Evolutionary conservation across 768 basidiomycete species (phyloP), one percentile per base, ranked within the genome.

Genomic region (Podaxis pistillaris): DNA sequence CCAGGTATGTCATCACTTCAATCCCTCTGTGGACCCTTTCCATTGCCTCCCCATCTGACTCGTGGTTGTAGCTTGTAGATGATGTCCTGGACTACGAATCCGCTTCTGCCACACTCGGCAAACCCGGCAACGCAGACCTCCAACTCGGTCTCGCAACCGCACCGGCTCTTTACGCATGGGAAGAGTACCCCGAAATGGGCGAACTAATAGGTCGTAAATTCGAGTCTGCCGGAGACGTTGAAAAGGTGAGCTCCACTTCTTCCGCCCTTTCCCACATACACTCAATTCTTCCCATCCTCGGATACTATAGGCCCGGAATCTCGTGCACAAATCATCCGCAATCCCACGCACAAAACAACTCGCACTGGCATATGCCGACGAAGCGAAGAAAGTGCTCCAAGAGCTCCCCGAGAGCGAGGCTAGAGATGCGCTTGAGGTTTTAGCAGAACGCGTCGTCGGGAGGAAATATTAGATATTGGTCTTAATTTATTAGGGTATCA

Each of bases 31-130:
- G 28, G 6, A 28, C 28, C 5, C 28, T 28, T 28, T 7, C 28
- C 28, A 30, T 40, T 28, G 54, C 47, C 40, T 37, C 47, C 22
- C 26, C 7, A 56, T 17, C 53, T 50, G 12, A 54, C 51, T 37
- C 9, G 22, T 7, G n/a, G 8, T 12, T 17, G 8, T 71, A 97
- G 95, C 89, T 99, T 9, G 90, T 98, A 53, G 97, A 99, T 72
- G 97, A 99, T 71, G 84, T 95, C 38, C 79, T 99, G 2, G 97
- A 98, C 76, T 98, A 94, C 71, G 91, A 95, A 54, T 86, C 90
- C 0, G 89, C 88, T 11, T 82, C 86, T 4, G 75, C 79, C 0
- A 78, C 89, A 0, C 84, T 98, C 12, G 96, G 96, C 38, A 98
- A 98, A 77, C 97, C 97, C 0, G 87, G 89, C 0, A 92, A 91